Base-by-base conservation (phyloP, 345 rosid genomes). In the Firmiana major region DNA sequence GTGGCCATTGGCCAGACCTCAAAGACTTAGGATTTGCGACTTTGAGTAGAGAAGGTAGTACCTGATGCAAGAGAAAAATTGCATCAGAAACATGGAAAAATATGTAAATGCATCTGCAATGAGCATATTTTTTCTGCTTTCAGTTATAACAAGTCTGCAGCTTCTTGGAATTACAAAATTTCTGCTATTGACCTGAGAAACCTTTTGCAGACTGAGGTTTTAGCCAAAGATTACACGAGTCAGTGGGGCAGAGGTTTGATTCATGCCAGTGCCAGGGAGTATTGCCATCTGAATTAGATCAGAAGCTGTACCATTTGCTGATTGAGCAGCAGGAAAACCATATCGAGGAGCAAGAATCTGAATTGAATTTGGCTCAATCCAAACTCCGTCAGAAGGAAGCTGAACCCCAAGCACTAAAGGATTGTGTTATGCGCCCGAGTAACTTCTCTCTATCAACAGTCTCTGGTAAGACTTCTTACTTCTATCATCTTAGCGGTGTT, bases 311-410 rank as follows among this genome's bases (percentile, higher is more conserved):
- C 55, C 90, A 63, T 72, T 75, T 90, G 85, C 95, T 91, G 72
- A 88, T 94, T 12, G 84, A 90, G 78, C 94, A 89, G 78, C 97
- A 93, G 81, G 94, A 85, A 72, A 90, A 81, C 78, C 97, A 93
- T 83, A 93, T 94, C 42, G 81, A 58, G 79, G 97, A 87, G 79
- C 88, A 93, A 46, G 95, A 93, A 82, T 79, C 92, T 42, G 91
- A 94, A 75, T 74, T 94, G 79, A 81, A 86, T 71, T 85, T 24
- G 11, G 87, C 93, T 1, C 93, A 88, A 80, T 88, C 89, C 81
- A 91, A 89, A 83, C 92, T 93, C 72, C 46, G 66, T 10, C 92
- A 91, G 73, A 93, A 93, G 86, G 98, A 93, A 81, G 82, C 94
- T 16, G 94, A 93, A 67, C 98, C 93, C 43, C 92, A 80, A 80